Evolutionary conservation across 306 rosid species (phyloP), one percentile per base, ranked within the genome.

Genomic region (Parietaria judaica): DNA sequence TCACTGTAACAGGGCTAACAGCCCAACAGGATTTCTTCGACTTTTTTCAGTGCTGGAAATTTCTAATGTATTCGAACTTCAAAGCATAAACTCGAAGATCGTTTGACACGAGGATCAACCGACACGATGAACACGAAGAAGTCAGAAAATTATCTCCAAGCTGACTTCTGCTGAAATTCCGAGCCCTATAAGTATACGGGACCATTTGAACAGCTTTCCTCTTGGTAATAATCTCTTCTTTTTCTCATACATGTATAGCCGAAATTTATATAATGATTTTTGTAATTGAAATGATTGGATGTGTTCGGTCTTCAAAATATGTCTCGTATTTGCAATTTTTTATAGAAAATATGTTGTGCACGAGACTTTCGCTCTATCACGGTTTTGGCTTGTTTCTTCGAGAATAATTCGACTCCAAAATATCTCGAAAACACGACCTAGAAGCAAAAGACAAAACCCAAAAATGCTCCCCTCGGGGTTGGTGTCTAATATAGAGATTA

Each of bases 191-290:
- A 14, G 1, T 12, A 50, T 12, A 50, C 16, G n/a, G 54, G 54
- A 50, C 54, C n/a, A 12, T 7, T 12, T 50, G 16, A 50, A 50
- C 16, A 50, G 6, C 54, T 50, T 50, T 11, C 16, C 14, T 5
- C 6, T 3, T 6, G 55, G 55, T 14, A 51, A 51, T n/a, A 51
- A 51, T 51, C 31, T 16, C 36, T 52, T 52, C 56, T 16, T 23
- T 52, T 52, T 52, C 56, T 52, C 56, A 52, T 16, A 52, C 10
- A 8, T 52, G 56, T 52, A 52, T 52, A 52, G 56, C 56, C 56
- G 17, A 16, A 51, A 6, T 52, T 52, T 11, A 8, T 35, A 6
- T n/a, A 52, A 10, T 16, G 23, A 52, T 10, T 52, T 16, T 15
- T 52, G 56, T 52, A 16, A 52, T 52, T 52, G 11, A 52, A 35